These are phyloP conservation scores for Luzula sylvatica DNA, from an alignment of 176 grass and related monocot species.

Conservation along the genomic window DNA sequence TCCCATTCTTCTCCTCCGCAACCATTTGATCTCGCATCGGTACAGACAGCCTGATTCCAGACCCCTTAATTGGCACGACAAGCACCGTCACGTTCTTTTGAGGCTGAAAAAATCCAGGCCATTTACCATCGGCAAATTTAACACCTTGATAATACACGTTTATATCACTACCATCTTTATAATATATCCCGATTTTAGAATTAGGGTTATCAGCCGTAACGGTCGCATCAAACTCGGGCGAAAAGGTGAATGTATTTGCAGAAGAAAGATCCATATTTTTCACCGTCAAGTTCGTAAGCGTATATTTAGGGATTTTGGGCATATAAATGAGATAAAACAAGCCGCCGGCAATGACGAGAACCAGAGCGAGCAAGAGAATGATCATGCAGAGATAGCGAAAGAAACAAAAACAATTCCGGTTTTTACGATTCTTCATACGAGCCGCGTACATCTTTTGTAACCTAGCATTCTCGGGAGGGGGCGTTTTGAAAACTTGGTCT, in stretches of 20 bases:
- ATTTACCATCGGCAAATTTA: constrained; percentile 28
- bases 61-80: constrained; percentile 25
- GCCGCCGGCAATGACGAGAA: constrained; percentile 11
- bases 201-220: constrained; percentile 46
- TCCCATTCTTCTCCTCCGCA: constrained; percentile 27
- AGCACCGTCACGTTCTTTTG: constrained; percentile 47
- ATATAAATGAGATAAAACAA: constrained; percentile 17
- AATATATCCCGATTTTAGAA: constrained; percentile 34
- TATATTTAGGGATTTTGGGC: constrained; percentile 29
- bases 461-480: constrained; percentile 52
- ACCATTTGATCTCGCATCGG: constrained; percentile 27
- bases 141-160: constrained; percentile 32
- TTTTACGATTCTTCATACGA: constrained; percentile 13
- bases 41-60: constrained; percentile 34
- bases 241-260: not conserved
- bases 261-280: constrained; percentile 22
- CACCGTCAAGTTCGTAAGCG: constrained; percentile 29
- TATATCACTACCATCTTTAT: constrained; percentile 21
- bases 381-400: constrained; percentile 15
- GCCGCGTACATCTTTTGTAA: constrained; percentile 41
- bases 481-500: constrained; percentile 64
- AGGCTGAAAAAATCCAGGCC: constrained; percentile 51
- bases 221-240: constrained; percentile 37
- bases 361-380: constrained; percentile 7
- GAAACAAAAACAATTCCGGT: constrained; percentile 31